Base-by-base conservation (phyloP, 306 rosid species). In the Lupinus albus region DNA sequence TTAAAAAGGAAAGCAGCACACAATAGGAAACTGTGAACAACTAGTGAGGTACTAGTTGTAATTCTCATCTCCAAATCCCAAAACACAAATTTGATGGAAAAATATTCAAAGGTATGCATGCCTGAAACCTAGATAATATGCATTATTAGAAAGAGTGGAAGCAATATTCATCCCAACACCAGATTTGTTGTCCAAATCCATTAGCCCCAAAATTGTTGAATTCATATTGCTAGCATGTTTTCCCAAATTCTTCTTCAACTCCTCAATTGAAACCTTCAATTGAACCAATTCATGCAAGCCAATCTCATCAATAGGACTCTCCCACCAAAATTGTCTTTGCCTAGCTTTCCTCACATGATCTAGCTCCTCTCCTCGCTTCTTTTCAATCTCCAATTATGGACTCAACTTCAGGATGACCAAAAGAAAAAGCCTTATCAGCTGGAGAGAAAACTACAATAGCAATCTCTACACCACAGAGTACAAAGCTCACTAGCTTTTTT, bases 401-500 rank as follows among this genome's bases (percentile, higher is more conserved):
- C 12, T 82, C 89, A 1, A 89, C 86, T 2, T 68, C 75, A 0
- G 88, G 92, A 15, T 89, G 92, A 1, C 92, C 89, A 9, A 88
- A 88, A 8, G 89, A 80, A 63, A 86, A 88, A 12, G 86, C 86
- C 69, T 88, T 88, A 0, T 81, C 72, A 0, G 92, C 92, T 0
- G 92, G 95, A 13, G 89, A 88, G 73, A 88, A 88, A 14, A 80
- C 92, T 0, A 88, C 64, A 0, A 88, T 84, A 0, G 84, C 89
- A 10, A 84, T 70, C 49, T 88, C 84, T 1, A 77, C 92, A 0
- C 92, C 96, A 28, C 89, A 88, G 1, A 88, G 92, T 89, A 71
- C 92, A 86, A 47, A 89, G 85, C 32, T 86, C 90, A 17, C 96
- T 82, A 0, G 90, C 90, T 21, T 89, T 89, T 66, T 89, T 89